These are phyloP conservation scores for Amniculicola lignicola DNA, from an alignment of 495 filamentous ascomycete genomes.

Conservation along the genomic window DNA sequence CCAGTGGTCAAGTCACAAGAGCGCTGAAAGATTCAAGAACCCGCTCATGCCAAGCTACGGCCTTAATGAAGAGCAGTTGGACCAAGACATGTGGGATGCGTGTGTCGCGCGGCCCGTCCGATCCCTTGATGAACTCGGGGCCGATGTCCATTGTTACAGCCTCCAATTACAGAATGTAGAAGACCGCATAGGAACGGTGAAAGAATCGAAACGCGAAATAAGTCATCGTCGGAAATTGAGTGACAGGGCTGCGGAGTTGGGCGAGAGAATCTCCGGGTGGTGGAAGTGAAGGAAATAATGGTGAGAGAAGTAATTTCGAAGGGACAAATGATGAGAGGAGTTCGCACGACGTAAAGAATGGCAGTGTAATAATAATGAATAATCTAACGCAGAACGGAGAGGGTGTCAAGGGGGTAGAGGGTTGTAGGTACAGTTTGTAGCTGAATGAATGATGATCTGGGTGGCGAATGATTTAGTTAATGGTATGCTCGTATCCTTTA, in stretches of 20 bases:
- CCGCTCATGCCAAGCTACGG: slow-evolving; percentile 22
- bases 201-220: not conserved
- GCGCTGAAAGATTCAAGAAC: slow-evolving; percentile 22
- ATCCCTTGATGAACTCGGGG: slow-evolving; percentile 20
- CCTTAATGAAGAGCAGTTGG: slow-evolving; percentile 8
- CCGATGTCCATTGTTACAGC: slow-evolving; percentile 13
- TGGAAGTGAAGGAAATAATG: slow-evolving; percentile 11
- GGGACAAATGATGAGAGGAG: too few species aligned
- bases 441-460: too few species aligned
- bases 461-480: too few species aligned
- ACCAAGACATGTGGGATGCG: slow-evolving; percentile 17
- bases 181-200: slow-evolving; percentile 1
- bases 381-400: too few species aligned
- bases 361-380: too few species aligned
- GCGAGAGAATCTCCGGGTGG: slow-evolving; percentile 24
- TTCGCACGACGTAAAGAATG: too few species aligned
- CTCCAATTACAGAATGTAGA: slow-evolving; percentile 21
- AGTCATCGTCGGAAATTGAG: slow-evolving; percentile 22
- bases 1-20: slow-evolving; percentile 19
- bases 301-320: too few species aligned
- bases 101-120: slow-evolving; percentile 22
- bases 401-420: too few species aligned
- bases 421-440: too few species aligned
- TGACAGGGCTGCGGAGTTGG: slow-evolving; percentile 14
- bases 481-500: too few species aligned